Percentiles rank a stretch among this genome's conserved stretches.
Conservation (phyloP, 805 yeast species). For the Lachancea dasiensis region DNA sequence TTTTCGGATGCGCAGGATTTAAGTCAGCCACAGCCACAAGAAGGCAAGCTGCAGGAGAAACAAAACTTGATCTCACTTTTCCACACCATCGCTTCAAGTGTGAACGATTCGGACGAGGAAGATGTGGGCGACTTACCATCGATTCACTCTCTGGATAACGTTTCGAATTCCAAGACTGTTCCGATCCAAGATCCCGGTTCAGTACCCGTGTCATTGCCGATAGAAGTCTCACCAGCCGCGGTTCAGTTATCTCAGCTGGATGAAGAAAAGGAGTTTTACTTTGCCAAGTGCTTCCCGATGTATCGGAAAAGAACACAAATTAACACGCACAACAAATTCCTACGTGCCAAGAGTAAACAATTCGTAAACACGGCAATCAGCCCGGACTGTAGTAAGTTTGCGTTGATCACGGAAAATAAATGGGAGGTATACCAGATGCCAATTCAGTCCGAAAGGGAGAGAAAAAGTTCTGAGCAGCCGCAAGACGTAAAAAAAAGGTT, state of each 20-base stretch:
- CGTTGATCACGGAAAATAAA: slow-evolving; percentile 55
- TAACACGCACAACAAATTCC: slow-evolving; percentile 46
- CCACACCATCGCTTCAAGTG: slow-evolving; percentile 28
- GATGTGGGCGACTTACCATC: slow-evolving; percentile 7
- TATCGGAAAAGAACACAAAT: slow-evolving; percentile 58
- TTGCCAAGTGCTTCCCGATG: slow-evolving; percentile 76
- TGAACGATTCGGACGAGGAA: slow-evolving; percentile 6
- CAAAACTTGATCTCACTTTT: slow-evolving; percentile 31
- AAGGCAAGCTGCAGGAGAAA: too few relatives aligned
- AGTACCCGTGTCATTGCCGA: slow-evolving; percentile 4
- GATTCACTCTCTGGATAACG: slow-evolving; percentile 15
- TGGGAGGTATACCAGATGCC: slow-evolving; percentile 69
- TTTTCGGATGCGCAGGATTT: not conserved
- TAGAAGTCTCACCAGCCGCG: slow-evolving; percentile 3
- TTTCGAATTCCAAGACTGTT: slow-evolving; percentile 23
- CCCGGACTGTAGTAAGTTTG: slow-evolving; percentile 59
- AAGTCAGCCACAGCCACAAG: not conserved
- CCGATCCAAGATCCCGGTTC: slow-evolving; percentile 16
- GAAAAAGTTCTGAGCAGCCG: not conserved
- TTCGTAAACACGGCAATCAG: slow-evolving; percentile 55
- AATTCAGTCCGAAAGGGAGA: not conserved
- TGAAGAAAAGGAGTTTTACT: slow-evolving; percentile 54
- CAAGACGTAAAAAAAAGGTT: not conserved
- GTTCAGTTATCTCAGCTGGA: slow-evolving; percentile 18
- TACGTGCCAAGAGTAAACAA: slow-evolving; percentile 42